Conservation (phyloP, 2,329 filamentous ascomycete genomes). For the Ophiosphaerella herpotricha region DNA sequence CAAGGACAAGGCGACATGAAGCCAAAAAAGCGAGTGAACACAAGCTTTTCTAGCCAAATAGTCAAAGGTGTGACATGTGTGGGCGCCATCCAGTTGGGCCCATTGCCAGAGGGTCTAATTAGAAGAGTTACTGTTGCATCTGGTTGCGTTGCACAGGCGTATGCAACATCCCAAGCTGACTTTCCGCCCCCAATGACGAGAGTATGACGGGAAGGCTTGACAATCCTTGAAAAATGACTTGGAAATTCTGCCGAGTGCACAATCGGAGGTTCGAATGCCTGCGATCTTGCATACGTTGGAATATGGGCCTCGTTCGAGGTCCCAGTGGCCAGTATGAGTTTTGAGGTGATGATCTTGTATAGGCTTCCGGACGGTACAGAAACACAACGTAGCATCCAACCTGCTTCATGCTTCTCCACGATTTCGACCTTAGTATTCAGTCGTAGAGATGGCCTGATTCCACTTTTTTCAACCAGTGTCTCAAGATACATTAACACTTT, state of each 20-base stretch:
- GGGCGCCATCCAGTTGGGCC: constrained; percentile 64
- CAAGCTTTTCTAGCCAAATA: constrained; percentile 69
- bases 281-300: constrained; percentile 56
- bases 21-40: constrained; percentile 68
- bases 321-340: constrained; percentile 66
- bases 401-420: constrained; percentile 47
- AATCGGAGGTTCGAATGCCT: constrained; percentile 58
- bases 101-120: constrained; percentile 62
- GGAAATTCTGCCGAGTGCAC: constrained; percentile 63
- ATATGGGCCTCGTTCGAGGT: constrained; percentile 63
- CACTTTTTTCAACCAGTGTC: constrained; percentile 48
- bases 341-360: constrained; percentile 44
- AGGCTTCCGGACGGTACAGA: constrained; percentile 25
- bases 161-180: constrained; percentile 67
- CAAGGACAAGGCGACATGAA: constrained; percentile 79
- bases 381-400: constrained; percentile 26
- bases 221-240: constrained; percentile 41
- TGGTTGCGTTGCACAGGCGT: constrained; percentile 55
- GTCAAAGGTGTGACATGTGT: constrained; percentile 70
- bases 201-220: constrained; percentile 39
- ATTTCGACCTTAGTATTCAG: constrained; percentile 58
- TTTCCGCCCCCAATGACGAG: constrained; percentile 67
- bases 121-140: constrained; percentile 60
- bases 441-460: constrained; percentile 53
- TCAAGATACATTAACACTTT: constrained; percentile 61